Conservation (phyloP, 768 basidiomycete species). For the Suillus americanus region DNA sequence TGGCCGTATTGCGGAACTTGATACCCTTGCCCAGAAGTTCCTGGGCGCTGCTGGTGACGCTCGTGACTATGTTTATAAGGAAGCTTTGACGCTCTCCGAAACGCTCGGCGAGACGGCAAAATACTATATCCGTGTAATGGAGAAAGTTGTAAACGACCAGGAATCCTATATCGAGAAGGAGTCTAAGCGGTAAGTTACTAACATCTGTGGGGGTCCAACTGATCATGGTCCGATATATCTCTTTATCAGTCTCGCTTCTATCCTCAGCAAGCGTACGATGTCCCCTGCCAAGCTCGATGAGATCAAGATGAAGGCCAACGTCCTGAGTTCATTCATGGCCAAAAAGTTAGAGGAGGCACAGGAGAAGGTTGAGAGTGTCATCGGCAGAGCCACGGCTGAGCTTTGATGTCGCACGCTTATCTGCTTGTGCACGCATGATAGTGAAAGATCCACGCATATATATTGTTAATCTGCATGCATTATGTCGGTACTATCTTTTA, state of each 20-base stretch:
- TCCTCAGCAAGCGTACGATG: slow-evolving; percentile 78
- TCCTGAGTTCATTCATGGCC: slow-evolving; percentile 62
- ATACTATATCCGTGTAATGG: slow-evolving; percentile 90
- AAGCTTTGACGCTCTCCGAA: slow-evolving; percentile 52
- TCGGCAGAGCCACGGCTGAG: slow-evolving; percentile 38
- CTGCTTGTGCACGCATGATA: slow-evolving; percentile 1
- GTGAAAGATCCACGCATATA: slow-evolving; percentile 14
- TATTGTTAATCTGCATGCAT: slow-evolving; percentile 19
- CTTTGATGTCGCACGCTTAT: slow-evolving; percentile 32
- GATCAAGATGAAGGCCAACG: slow-evolving; percentile 89
- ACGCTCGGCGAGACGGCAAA: slow-evolving; percentile 55
- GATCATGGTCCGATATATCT: slow-evolving; percentile 12
- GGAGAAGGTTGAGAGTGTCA: slow-evolving; percentile 35
- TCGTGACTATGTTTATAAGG: slow-evolving; percentile 61
- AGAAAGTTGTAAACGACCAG: slow-evolving; percentile 71
- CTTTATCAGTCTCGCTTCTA: slow-evolving; percentile 59
- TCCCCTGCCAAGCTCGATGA: slow-evolving; percentile 84
- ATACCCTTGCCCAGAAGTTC: slow-evolving; percentile 75
- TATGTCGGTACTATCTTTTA: slow-evolving; percentile 14
- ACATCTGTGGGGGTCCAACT: neutral
- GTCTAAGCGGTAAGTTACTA: slow-evolving; percentile 62
- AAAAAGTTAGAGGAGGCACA: slow-evolving; percentile 30
- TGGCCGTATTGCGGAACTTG: slow-evolving; percentile 77
- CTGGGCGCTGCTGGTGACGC: slow-evolving; percentile 55
- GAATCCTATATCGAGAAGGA: slow-evolving; percentile 87